Conservation (phyloP, 192 early-diverging fungal species). For the Coemansia sp. region DNA sequence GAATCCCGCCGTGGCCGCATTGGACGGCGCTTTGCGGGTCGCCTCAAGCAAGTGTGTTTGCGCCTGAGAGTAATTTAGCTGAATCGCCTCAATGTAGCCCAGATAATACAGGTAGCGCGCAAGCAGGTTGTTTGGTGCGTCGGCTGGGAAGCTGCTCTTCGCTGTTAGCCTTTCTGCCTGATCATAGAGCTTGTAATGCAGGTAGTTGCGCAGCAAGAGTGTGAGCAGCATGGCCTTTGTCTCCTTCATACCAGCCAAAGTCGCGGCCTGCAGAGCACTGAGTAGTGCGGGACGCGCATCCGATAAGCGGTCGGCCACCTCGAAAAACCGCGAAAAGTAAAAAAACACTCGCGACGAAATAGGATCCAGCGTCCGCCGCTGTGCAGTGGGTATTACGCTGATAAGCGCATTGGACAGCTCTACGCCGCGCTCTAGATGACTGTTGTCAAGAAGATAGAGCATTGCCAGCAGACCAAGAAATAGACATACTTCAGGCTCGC, state of each 20-base stretch:
- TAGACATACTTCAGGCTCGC: conserved; percentile 78
- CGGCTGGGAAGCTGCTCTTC: conserved; percentile 87
- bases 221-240: conserved; percentile 85
- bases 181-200: conserved; percentile 93
- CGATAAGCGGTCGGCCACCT: conserved; percentile 66
- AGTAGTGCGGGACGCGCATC: conserved; percentile 78
- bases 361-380: conserved; percentile 89
- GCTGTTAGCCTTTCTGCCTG: conserved; percentile 96
- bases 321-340: conserved; percentile 90
- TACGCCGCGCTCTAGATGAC: conserved; percentile 68
- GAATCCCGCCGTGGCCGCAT: conserved; percentile 85
- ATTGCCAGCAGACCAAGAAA: conserved; percentile 81
- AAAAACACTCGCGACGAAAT: conserved; percentile 89
- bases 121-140: conserved; percentile 88
- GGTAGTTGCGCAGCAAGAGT: conserved; percentile 86
- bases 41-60: conserved; percentile 88
- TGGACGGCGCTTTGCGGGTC: conserved; percentile 92
- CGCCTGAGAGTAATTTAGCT: conserved; percentile 93
- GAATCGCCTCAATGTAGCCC: conserved; percentile 95
- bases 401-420: conserved; percentile 67
- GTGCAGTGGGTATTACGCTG: conserved; percentile 62
- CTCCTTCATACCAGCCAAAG: conserved; percentile 88
- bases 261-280: conserved; percentile 86
- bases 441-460: conserved; percentile 79
- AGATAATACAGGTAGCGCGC: conserved; percentile 96